These are phyloP conservation scores for apple (Malus domestica) DNA, from an alignment of 306 rosid species.

Conservation along the genomic window DNA sequence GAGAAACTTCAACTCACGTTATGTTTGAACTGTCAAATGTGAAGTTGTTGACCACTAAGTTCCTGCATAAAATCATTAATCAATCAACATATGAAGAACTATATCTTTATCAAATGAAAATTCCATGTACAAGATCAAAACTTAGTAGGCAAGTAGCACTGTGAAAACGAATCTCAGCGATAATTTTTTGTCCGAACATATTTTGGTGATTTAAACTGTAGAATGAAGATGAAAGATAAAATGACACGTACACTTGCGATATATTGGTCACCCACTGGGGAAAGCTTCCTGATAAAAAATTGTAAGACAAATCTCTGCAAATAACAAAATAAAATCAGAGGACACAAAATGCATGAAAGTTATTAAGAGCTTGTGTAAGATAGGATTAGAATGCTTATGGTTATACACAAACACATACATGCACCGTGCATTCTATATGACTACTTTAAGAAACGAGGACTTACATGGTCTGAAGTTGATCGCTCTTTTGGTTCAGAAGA, in stretches of 20 bases:
- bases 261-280: conserved; percentile 6
- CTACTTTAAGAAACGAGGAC: not conserved
- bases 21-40: not conserved
- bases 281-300: conserved; percentile 10
- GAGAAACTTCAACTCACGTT: too few relatives aligned
- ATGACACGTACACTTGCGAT: conserved; percentile 14
- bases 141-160: not conserved
- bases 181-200: not conserved
- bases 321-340: not conserved
- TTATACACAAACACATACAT: not conserved
- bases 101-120: not conserved
- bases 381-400: not conserved
- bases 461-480: conserved; percentile 9
- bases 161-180: not conserved
- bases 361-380: not conserved
- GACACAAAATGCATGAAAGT: not conserved
- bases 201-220: not conserved
- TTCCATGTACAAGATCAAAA: not conserved
- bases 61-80: conserved; percentile 13
- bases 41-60: conserved; percentile 28
- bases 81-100: not conserved
- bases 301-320: conserved; percentile 28
- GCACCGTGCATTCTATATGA: not conserved
- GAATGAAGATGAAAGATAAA: not conserved
- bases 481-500: conserved; percentile 13